Conservation (phyloP, 108 stramenopile species). For the Nitzschia sp. region DNA sequence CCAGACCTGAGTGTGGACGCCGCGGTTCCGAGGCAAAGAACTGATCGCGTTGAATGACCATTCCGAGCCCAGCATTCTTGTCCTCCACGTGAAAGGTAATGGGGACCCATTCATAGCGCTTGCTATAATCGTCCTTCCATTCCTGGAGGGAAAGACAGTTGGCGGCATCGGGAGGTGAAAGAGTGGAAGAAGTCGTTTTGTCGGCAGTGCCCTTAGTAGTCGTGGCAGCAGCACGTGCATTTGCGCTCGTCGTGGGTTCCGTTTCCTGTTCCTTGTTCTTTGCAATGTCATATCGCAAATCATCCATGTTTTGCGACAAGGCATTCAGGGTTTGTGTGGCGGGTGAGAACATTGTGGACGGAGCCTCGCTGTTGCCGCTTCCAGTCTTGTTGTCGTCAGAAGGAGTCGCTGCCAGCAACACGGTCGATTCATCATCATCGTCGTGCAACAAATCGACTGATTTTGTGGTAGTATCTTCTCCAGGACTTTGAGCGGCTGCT, state of each 20-base stretch:
- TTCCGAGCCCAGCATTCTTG: not conserved
- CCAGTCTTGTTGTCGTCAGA: not conserved
- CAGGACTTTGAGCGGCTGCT: not conserved
- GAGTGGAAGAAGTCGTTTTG: not conserved
- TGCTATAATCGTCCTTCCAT: not conserved
- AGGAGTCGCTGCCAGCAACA: not conserved
- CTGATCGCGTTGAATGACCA: conserved; percentile 20
- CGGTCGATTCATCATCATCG: not conserved
- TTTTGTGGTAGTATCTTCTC: not conserved
- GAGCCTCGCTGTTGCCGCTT: not conserved
- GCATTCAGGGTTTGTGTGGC: conserved; percentile 31
- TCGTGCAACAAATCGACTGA: conserved; percentile 15
- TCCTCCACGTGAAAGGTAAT: not conserved
- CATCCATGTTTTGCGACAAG: conserved; percentile 35
- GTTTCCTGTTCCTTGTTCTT: not conserved
- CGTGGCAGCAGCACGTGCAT: not conserved
- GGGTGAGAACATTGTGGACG: conserved; percentile 15
- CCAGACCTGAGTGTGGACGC: not conserved
- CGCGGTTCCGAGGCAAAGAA: not conserved
- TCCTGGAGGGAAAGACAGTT: not conserved
- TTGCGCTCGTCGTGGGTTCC: not conserved
- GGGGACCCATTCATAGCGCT: not conserved
- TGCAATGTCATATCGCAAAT: conserved; percentile 15
- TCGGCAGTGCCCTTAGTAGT: not conserved
- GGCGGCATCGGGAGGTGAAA: not conserved